Evolutionary conservation across 805 yeast genomes (phyloP), one percentile per base, ranked within the genome.

Genomic region (Ogataea paraovalis): DNA sequence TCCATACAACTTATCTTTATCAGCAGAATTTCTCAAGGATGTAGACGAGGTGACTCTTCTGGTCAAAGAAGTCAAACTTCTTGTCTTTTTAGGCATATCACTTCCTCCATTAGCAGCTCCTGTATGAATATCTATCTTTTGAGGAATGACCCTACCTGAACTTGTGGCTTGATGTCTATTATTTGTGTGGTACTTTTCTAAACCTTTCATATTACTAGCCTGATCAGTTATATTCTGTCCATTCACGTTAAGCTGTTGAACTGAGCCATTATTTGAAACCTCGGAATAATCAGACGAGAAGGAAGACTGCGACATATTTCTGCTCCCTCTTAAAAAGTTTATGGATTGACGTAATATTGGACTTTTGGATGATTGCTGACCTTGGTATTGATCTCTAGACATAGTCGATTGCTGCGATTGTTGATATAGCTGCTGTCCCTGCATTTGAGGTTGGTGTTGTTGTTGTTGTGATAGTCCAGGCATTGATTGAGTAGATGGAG

Each of bases 91-190:
- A 1, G 78, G 76, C 14, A 69, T 50, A 0, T 56, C 56, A 16
- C 20, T 34, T 2, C n/a, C 34, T 6, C 25, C 36, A 20, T 37
- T 37, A 6, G 27, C 9, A 25, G 14, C 21, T 3, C n/a, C 16
- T 2, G 21, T 22, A 34, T 41, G 42, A 53, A 72, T 60, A 21
- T 75, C 78, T 34, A 64, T 61, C 52, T 72, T 75, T 53, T 74
- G 80, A 3, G 80, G 76, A 39, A 69, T 67, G 13, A 72, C 66
- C 42, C 80, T 61, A 2, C 78, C 76, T 43, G 72, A 70, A 21
- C 69, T 56, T 1, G 76, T 69, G 37, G 68, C 65, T 43, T 68
- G 69, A 37, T 69, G 66, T 34, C 68, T 69, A 22, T 51, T 45
- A 13, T 51, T 57, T 6, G 66, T 52, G 47, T 69, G 70, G 50